phyloP scores from a whole-genome alignment of 768 basidiomycete genomes.

The Rhodotorula paludigena region DNA sequence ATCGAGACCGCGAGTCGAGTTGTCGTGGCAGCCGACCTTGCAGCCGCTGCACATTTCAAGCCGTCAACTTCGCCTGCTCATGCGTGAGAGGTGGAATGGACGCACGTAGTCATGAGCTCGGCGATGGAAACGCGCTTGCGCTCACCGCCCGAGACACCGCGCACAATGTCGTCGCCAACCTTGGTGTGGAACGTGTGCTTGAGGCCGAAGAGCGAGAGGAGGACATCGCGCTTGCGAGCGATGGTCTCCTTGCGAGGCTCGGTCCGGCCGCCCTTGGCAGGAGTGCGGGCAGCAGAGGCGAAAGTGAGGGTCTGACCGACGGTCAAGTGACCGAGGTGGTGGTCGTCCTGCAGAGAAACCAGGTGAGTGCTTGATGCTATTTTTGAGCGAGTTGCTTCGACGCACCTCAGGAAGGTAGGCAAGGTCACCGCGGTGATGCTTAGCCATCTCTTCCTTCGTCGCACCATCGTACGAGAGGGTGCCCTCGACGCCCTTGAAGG shows the following conservation, averaged over 20 bases:
- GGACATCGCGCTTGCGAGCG: conserved; percentile 46
- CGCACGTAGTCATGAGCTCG: conserved; percentile 48
- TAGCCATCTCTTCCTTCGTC: conserved; percentile 49
- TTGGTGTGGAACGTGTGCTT: conserved; percentile 65
- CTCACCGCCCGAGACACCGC: conserved; percentile 53
- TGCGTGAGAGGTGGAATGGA: no score
- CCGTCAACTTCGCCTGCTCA: no score
- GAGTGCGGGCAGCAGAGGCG: conserved; percentile 54
- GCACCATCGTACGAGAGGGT: conserved; percentile 53
- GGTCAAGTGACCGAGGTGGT: conserved; percentile 41
- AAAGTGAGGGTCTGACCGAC: conserved; percentile 55
- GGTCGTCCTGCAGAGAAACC: conserved; percentile 60
- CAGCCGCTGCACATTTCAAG: no score
- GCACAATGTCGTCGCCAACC: conserved; percentile 55
- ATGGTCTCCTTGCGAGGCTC: conserved; percentile 49
- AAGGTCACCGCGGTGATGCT: conserved; percentile 62
- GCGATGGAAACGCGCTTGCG: conserved; percentile 53
- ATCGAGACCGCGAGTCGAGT: conserved; percentile 72
- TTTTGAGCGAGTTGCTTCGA: no score
- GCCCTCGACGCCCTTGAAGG: conserved; percentile 50
- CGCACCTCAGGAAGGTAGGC: conserved; percentile 59
- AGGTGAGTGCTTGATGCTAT: no score
- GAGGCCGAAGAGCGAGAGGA: conserved; percentile 68
- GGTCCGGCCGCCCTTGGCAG: conserved; percentile 50
- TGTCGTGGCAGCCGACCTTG: conserved; percentile 50